Conservation (phyloP, 2,329 filamentous ascomycete species). For the Diplodia intermedia region DNA sequence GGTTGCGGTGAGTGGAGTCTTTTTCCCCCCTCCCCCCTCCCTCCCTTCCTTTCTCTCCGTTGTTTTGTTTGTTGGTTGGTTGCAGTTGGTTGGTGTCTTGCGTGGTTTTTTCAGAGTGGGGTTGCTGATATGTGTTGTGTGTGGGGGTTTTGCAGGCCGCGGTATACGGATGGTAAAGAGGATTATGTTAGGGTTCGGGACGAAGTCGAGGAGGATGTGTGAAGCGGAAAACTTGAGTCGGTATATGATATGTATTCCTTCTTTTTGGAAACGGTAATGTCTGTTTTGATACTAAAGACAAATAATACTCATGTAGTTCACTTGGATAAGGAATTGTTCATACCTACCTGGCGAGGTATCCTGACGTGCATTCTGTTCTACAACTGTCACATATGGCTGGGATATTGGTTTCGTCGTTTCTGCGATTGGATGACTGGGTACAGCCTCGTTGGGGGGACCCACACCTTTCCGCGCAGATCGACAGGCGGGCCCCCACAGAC, state of each 20-base stretch:
- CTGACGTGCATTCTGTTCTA: neutral
- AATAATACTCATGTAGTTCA: neutral
- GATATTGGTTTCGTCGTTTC: neutral
- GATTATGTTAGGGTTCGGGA: conserved; percentile 23
- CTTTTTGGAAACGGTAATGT: neutral
- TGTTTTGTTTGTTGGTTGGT: neutral
- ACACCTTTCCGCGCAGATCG: neutral
- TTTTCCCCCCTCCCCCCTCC: neutral
- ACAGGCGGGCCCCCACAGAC: neutral
- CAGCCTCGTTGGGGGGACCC: neutral
- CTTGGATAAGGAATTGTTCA: neutral
- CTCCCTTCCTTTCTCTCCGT: no score
- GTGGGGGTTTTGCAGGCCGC: conserved; percentile 9
- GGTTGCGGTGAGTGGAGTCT: conserved; percentile 55
- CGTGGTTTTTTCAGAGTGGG: neutral
- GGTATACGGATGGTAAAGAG: conserved; percentile 15
- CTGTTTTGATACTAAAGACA: neutral
- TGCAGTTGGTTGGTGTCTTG: neutral
- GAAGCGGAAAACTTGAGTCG: neutral
- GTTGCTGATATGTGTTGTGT: neutral
- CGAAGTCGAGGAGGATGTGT: conserved; percentile 26
- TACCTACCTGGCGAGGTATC: no score
- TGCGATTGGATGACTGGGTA: neutral
- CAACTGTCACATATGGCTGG: no score
- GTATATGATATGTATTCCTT: neutral